Conservation (phyloP, 306 rosid species). For the Aeschynomene evenia region DNA sequence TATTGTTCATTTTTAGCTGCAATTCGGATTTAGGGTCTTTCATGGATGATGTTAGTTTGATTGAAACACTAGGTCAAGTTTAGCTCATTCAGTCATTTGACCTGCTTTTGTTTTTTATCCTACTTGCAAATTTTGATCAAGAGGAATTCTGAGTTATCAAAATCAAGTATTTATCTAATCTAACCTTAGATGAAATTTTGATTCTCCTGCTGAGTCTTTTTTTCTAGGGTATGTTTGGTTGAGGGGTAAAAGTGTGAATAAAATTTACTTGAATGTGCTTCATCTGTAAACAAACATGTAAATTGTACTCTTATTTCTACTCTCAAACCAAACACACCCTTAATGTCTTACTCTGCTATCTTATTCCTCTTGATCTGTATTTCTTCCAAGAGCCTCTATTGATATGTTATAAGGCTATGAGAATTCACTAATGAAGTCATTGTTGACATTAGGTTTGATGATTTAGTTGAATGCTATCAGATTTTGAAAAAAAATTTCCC, state of each 20-base stretch:
- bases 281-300: too few species aligned
- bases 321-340: too few species aligned
- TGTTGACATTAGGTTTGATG: slow-evolving; percentile 4
- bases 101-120: not conserved
- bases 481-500: not conserved
- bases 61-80: not conserved
- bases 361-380: too few species aligned
- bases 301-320: too few species aligned
- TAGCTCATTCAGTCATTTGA: not conserved
- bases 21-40: not conserved
- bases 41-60: not conserved
- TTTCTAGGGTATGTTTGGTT: too few species aligned
- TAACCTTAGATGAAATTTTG: too few species aligned
- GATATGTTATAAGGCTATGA: not conserved
- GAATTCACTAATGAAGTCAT: not conserved
- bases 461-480: not conserved
- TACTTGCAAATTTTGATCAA: not conserved
- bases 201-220: too few species aligned
- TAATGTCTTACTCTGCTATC: too few species aligned
- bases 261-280: too few species aligned
- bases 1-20: not conserved
- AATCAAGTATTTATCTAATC: too few species aligned
- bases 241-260: too few species aligned
- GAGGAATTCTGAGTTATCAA: not conserved
- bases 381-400: too few species aligned